Conservation (phyloP, 208 protist genomes). For the Angomonas ambiguus region DNA sequence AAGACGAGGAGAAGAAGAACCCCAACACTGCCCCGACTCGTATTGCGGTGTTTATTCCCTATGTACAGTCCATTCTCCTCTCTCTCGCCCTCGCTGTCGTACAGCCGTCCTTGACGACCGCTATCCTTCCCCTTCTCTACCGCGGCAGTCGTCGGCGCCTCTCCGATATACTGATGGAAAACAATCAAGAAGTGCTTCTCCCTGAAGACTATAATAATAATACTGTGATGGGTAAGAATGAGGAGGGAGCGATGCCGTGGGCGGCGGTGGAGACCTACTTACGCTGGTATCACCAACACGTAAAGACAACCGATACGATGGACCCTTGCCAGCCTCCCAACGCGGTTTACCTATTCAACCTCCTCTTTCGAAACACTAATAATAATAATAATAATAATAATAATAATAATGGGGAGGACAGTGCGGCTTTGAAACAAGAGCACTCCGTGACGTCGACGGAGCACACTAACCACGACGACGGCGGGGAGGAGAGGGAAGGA, state of each 20-base stretch:
- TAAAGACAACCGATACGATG: no score
- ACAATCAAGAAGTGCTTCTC: no score
- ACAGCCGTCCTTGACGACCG: slow-evolving; percentile 26
- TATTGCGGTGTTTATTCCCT: slow-evolving; percentile 28
- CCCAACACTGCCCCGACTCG: slow-evolving; percentile 28
- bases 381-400: background rate
- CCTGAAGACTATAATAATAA: no score
- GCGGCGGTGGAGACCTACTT: no score
- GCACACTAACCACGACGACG: no score
- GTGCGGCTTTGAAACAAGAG: background rate
- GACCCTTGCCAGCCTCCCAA: no score
- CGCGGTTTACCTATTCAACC: background rate
- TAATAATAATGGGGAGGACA: slow-evolving; percentile 8
- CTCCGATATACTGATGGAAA: no score
- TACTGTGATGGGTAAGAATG: no score
- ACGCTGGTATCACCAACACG: no score
- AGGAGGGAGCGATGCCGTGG: no score
- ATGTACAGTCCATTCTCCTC: slow-evolving; percentile 43
- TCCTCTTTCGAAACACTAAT: background rate
- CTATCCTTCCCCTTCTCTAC: slow-evolving; percentile 31
- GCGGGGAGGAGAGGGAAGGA: no score
- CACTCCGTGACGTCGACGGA: no score
- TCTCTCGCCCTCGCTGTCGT: slow-evolving; percentile 33
- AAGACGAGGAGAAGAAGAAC: background rate
- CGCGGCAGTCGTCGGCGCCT: slow-evolving; percentile 3